Base-by-base conservation (phyloP, 2,329 filamentous ascomycete genomes). In the Westerdykella ornata region DNA sequence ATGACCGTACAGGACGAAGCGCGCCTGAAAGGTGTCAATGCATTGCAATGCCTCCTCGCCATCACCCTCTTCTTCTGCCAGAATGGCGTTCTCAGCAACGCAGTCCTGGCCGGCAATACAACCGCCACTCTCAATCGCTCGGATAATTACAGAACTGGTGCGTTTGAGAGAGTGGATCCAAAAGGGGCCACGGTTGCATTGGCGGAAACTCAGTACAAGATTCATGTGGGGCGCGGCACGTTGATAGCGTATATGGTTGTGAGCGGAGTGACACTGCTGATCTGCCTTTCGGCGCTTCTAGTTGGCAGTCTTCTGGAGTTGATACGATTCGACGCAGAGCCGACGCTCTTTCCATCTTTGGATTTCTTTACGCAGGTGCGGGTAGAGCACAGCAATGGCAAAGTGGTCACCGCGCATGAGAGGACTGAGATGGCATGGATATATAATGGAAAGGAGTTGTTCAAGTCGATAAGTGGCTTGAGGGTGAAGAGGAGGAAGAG, bases 281-380 rank as follows among this genome's bases (percentile, higher is more conserved):
- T 52, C 9, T 45, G 47, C 31, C 38, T 46, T 11, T 16, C 39
- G n/a, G 41, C 40, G 4, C 34, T 49, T 13, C 8, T 42, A 3
- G 30, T 47, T 13, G 44, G 49, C 11, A 47, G 42, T 20, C 15
- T 49, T 11, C 12, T 40, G 14, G 44, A 49, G 29, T 20, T 47
- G 13, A 29, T 33, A 9, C 42, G 41, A 34, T 40, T 42, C 5
- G 49, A 49, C 35, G 47, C 46, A 2, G 44, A 49, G 32, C 44
- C 44, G 12, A 49, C 44, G 12, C 34, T 49, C 2, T 51, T 29
- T 20, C 46, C 47, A 4, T 33, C 42, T 5, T 30, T 48, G 19
- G 47, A 51, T 35, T 49, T 49, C 22, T 51, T 26, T n/a, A 51
- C 46, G 12, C 46, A 51, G 36, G 46, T 46, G 36, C 36, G 42